A percentile compares a stretch with the other conserved stretches of the same genome.
These are phyloP conservation scores for Ichthyophthirius multifiliis DNA, from an alignment of 169 alveolate genomes.

Conservation along the genomic window DNA sequence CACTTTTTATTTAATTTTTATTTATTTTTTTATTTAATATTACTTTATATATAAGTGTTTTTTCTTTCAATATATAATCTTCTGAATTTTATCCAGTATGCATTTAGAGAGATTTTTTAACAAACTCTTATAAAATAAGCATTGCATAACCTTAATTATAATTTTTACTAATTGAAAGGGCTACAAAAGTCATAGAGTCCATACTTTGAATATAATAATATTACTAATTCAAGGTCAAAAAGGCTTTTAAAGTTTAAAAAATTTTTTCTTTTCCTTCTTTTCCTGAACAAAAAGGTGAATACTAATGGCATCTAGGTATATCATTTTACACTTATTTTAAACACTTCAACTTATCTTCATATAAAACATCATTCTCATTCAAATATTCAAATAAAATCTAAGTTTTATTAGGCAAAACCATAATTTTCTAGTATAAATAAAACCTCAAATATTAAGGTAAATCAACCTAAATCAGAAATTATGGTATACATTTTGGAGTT, in stretches of 20 bases:
- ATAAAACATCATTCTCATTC: neutral
- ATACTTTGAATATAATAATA: neutral
- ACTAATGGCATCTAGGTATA: constrained; percentile 9
- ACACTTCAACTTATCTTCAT: neutral
- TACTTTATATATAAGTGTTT: neutral
- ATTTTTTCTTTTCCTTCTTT: neutral
- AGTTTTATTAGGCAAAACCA: neutral
- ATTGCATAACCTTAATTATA: neutral
- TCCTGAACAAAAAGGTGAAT: neutral
- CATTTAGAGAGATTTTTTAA: neutral
- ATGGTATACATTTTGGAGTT: neutral
- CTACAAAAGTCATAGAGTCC: neutral
- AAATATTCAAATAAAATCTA: neutral
- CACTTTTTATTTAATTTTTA: neutral
- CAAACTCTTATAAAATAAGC: neutral
- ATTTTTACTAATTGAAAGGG: neutral
- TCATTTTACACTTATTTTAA: neutral
- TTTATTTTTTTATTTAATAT: neutral
- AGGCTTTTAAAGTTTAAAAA: neutral
- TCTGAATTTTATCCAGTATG: neutral
- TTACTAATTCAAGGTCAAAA: neutral
- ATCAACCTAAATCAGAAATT: neutral
- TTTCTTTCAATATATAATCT: neutral
- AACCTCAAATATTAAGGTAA: neutral
- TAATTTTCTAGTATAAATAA: neutral